These are phyloP conservation scores for Exophiala lecanii-corni DNA, from an alignment of 2,329 filamentous ascomycete genomes.

Conservation along the genomic window DNA sequence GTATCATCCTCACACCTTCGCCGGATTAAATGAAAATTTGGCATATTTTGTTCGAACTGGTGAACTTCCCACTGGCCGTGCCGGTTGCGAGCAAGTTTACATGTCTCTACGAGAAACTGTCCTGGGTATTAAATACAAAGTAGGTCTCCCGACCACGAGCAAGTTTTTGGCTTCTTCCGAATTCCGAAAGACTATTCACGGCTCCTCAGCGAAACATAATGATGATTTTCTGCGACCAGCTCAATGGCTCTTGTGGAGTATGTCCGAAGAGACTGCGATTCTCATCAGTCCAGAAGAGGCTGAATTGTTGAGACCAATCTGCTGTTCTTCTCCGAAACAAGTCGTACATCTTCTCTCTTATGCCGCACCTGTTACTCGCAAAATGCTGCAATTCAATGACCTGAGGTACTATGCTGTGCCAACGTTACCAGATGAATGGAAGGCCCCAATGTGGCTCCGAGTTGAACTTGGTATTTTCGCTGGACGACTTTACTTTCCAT, in stretches of 20 bases:
- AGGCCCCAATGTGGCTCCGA: constrained; percentile 14
- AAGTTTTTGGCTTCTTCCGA: constrained; percentile 48
- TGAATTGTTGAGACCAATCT: constrained; percentile 47
- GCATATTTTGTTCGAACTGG: constrained; percentile 35
- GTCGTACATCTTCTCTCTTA: constrained; percentile 49
- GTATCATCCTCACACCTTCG: constrained; percentile 40
- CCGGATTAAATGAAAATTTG: constrained; percentile 44
- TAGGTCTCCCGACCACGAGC: constrained; percentile 1
- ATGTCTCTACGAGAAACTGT: constrained; percentile 30
- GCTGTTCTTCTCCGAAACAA: constrained; percentile 19
- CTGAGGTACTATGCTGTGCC: constrained; percentile 44
- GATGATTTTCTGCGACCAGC: constrained; percentile 52
- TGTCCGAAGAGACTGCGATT: constrained; percentile 13
- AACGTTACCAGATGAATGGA: constrained; percentile 9
- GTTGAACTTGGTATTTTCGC: constrained; percentile 14
- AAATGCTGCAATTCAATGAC: constrained; percentile 39
- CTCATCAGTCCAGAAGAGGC: constrained; percentile 59
- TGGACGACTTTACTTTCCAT: constrained; percentile 25
- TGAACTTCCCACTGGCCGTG: background rate
- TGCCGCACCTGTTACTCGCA: constrained; percentile 41
- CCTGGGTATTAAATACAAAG: constrained; percentile 17
- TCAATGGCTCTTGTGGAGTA: constrained; percentile 50
- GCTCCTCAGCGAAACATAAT: constrained; percentile 9
- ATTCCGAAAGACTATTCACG: constrained; percentile 44
- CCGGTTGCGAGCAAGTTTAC: constrained; percentile 5